Evolutionary conservation across 805 yeast genomes (phyloP), one percentile per base, ranked within the genome.

Genomic region (Cyberlindnera euphorbiiphila): DNA sequence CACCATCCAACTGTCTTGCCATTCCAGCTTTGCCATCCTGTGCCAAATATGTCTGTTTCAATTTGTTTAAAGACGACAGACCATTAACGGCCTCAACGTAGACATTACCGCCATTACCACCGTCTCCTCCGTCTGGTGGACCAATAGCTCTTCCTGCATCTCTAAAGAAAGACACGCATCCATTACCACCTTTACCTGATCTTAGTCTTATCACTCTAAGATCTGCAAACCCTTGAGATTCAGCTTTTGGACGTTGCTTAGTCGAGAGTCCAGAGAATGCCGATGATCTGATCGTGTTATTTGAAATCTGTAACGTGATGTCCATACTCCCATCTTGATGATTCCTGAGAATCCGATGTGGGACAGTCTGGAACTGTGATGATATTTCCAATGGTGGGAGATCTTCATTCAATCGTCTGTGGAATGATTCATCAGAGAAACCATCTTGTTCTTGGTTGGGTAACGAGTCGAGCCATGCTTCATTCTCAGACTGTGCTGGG

Each of bases 121-220:
- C 98, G 62, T 93, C 97, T 9, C 98, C 98, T n/a, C 98, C 98
- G 60, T 89, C 95, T 0, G 98, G 95, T 0, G 98, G 98, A 0
- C 98, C 98, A 14, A 72, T 71, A 0, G 95, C 71, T 29, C 85
- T 64, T 27, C 88, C 85, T 4, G 95, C 85, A 49, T 87, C 98
- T 47, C 96, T 68, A 42, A 81, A 73, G 60, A 93, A 93, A 0
- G 97, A 83, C 0, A 87, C 81, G 22, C 75, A 69, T 6, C 98
- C 98, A 56, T 81, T 70, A 2, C 98, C 98, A 15, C 98, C 98
- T 27, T 65, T 68, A 0, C 98, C 98, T 19, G 95, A 77, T 4
- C 64, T 57, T 8, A 87, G 64, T 38, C 74, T 75, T 9, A 91
- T 69, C 7, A 85, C 71, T 41, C 81, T 72, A 4, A 86, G 61